phyloP scores from a whole-genome alignment of 2,329 filamentous ascomycete genomes.

The Trichoderma sp. region DNA sequence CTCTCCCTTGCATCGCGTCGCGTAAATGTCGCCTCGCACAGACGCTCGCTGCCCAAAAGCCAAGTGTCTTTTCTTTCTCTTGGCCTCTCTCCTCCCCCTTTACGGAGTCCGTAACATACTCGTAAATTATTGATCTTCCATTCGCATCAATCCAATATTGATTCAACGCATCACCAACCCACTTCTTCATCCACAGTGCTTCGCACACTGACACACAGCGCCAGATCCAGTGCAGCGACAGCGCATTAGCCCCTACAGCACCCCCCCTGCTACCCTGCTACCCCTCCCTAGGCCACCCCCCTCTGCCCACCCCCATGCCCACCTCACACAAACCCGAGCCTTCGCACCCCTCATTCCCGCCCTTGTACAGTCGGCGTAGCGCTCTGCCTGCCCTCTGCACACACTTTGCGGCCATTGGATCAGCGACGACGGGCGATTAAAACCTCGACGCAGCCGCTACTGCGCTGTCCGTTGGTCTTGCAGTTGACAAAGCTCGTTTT shows the following conservation, averaged over 20 bases:
- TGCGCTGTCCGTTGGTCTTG: slow-evolving; percentile 22
- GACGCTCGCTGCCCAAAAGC: neutral
- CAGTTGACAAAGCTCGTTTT: neutral
- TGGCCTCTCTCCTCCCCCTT: neutral
- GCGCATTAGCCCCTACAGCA: slow-evolving; percentile 12
- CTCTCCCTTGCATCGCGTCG: neutral
- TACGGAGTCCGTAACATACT: neutral
- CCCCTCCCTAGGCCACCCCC: neutral
- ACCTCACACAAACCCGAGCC: slow-evolving; percentile 1
- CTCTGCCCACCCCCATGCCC: neutral
- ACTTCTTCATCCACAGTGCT: neutral
- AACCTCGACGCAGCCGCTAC: slow-evolving; percentile 27
- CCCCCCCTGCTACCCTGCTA: neutral
- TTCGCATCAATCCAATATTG: neutral
- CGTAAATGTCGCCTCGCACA: neutral
- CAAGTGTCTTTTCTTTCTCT: neutral
- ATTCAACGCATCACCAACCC: neutral
- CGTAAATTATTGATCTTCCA: neutral
- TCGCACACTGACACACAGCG: slow-evolving; percentile 6
- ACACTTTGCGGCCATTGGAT: slow-evolving; percentile 25
- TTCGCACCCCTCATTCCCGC: slow-evolving; percentile 16
- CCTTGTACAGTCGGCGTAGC: neutral
- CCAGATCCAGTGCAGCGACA: slow-evolving; percentile 9
- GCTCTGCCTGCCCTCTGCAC: slow-evolving; percentile 19
- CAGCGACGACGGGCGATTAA: slow-evolving; percentile 23